These are phyloP conservation scores for Phragmites australis DNA, from an alignment of 176 grass and related monocot genomes.

Conservation along the genomic window DNA sequence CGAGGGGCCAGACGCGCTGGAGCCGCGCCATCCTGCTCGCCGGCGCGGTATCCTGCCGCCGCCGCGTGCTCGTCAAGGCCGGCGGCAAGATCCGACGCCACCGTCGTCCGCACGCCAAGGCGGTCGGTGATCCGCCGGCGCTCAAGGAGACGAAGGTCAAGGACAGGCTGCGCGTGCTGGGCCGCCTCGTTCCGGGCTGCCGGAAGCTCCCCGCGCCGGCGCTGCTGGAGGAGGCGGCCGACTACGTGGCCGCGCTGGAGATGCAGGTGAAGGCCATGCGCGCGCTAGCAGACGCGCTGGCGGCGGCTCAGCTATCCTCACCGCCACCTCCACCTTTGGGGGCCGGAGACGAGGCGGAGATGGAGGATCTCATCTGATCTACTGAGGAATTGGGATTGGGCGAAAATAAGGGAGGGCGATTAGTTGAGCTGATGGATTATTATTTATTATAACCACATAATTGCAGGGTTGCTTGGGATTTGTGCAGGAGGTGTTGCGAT, in stretches of 20 bases:
- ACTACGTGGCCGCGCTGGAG: conserved; percentile 92
- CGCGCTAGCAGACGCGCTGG: conserved; percentile 71
- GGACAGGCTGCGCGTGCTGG: conserved; percentile 78
- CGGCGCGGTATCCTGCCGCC: conserved; percentile 47
- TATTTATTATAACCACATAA: no score
- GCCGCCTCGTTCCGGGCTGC: conserved; percentile 83
- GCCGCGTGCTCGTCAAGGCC: conserved; percentile 75
- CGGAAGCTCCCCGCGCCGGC: conserved; percentile 70
- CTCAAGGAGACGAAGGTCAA: conserved; percentile 59
- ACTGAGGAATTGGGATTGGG: no score
- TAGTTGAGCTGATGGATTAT: no score
- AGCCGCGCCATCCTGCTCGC: conserved; percentile 87
- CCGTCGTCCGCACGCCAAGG: conserved; percentile 22
- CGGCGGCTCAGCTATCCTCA: conserved; percentile 53
- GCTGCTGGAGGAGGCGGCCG: conserved; percentile 87
- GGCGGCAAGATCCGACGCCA: conserved; percentile 53
- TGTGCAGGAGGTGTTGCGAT: no score
- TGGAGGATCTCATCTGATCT: no score
- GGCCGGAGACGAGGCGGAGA: conserved; percentile 34
- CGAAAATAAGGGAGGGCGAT: no score
- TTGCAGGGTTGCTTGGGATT: no score
- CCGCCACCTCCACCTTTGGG: conserved; percentile 7
- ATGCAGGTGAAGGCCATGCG: conserved; percentile 96
- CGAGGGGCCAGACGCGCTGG: conserved; percentile 83
- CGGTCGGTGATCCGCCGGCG: not conserved